Conservation (phyloP, 768 basidiomycete genomes). For the Panaeolus cyanescens region DNA sequence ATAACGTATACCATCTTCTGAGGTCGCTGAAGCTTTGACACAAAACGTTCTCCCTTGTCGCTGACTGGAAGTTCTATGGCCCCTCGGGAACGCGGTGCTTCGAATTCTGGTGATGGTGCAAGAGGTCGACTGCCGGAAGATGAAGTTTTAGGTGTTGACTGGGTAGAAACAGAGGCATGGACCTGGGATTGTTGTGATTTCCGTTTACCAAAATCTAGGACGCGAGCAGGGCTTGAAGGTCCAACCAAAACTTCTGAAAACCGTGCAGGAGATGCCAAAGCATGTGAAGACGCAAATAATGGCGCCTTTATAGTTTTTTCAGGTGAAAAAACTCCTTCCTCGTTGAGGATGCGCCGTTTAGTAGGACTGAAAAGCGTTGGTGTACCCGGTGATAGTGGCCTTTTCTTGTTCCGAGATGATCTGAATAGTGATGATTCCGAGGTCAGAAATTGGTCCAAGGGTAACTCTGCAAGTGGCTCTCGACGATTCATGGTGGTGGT, state of each 20-base stretch:
- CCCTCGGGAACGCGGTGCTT: conserved; percentile 11
- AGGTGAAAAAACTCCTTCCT: conserved; percentile 48
- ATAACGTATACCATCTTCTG: conserved; percentile 19
- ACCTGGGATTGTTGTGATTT: conserved; percentile 26
- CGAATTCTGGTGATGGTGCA: conserved; percentile 30
- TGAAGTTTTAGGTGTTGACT: conserved; percentile 22
- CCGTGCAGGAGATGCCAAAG: conserved; percentile 39
- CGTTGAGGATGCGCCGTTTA: conserved; percentile 66
- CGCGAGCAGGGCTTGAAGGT: conserved; percentile 45
- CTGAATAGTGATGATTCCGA: conserved; percentile 22
- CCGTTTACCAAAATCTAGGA: conserved; percentile 49
- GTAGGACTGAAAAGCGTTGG: conserved; percentile 56
- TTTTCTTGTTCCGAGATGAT: conserved; percentile 50
- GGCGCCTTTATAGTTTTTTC: conserved; percentile 39
- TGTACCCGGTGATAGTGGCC: conserved; percentile 59
- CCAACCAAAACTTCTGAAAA: conserved; percentile 44
- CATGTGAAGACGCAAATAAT: conserved; percentile 26
- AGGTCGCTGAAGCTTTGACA: conserved; percentile 16
- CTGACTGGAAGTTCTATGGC: conserved; percentile 3
- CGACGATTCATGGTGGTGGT: conserved; percentile 34
- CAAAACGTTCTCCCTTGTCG: conserved; percentile 5
- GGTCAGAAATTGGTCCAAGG: conserved; percentile 56
- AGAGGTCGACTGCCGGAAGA: conserved; percentile 21
- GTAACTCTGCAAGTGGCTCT: conserved; percentile 63
- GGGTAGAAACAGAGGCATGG: conserved; percentile 21